Base-by-base conservation (phyloP, 2,329 filamentous ascomycete genomes). In the Diaporthe sp. region DNA sequence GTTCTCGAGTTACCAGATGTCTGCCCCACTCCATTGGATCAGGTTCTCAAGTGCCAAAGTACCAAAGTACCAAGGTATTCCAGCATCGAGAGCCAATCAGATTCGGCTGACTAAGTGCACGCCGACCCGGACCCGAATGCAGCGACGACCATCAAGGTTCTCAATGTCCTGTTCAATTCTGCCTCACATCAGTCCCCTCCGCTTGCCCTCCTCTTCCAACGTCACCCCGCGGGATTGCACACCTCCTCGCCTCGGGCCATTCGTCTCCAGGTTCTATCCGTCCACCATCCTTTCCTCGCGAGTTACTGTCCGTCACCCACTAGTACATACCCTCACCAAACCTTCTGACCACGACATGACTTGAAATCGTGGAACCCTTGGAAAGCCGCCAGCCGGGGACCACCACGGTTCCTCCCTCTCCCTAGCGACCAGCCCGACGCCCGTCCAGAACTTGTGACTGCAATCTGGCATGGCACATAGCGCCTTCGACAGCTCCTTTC, bases 121-220 rank as follows among this genome's bases (percentile, higher is more conserved):
- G 65, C 65, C 65, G 65, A 55, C 46, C 65, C 65, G 49, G 65
- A 34, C 49, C 65, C 65, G 46, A 70, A 65, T 31, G 61, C 61
- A 49, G 61, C 46, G 28, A 19, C n/a, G 34, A 55, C 65, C 65
- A 70, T 70, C 65, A 70, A 55, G 65, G 65, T 31, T 22, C 65
- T 42, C 49, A 42, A 55, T 55, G 49, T 42, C 49, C 65, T 53
- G 31, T 70, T 6, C 65, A 55, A 70, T 70, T 70, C 65, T 70
- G 49, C 65, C 71, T 58, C 62, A 22, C 55, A 28, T 70, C 73
- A 28, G 22, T 57, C 25, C 73, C 74, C n/a, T 76, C 65, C 72
- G 60, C 65, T 46, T 46, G 76, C 37, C 37, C 72, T 57, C 58
- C 53, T 62, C 55, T 68, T n/a, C 25, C 28, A 55, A 13, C 65